Conservation (phyloP, 805 yeast species). For the Sugiyamaella chiloensis region DNA sequence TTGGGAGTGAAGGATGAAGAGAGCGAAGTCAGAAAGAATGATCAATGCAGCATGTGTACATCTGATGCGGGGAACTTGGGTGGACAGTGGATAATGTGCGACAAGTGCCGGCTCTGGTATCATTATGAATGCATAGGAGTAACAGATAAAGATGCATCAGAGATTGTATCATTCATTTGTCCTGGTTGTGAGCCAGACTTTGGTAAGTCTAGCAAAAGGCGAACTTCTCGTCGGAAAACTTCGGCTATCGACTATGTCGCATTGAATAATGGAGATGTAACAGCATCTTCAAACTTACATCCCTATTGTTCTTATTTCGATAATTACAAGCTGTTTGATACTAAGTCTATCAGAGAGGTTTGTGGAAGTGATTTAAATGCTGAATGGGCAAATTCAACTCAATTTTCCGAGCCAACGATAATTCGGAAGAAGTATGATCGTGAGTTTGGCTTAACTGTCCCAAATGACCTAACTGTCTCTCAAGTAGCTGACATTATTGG, state of each 20-base stretch:
- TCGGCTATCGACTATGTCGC: conserved; percentile 74
- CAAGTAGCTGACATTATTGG: conserved; percentile 61
- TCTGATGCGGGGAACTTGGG: no score
- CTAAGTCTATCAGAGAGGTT: conserved; percentile 33
- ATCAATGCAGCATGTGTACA: no score
- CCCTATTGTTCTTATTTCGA: conserved; percentile 39
- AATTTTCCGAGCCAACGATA: conserved; percentile 45
- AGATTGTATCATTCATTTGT: conserved; percentile 55
- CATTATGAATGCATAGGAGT: conserved; percentile 50
- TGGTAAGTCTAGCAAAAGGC: conserved; percentile 50
- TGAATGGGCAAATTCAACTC: conserved; percentile 36
- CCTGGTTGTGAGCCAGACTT: conserved; percentile 40
- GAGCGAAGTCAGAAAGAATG: no score
- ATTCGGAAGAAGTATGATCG: conserved; percentile 36
- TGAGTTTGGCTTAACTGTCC: conserved; percentile 51
- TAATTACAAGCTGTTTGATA: conserved; percentile 23
- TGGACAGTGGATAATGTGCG: conserved; percentile 55
- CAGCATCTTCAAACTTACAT: conserved; percentile 54
- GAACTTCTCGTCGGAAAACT: conserved; percentile 54
- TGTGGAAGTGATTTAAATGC: conserved; percentile 37
- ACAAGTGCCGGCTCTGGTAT: conserved; percentile 50
- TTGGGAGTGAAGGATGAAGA: no score
- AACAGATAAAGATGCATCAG: conserved; percentile 36
- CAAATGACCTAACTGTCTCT: conserved; percentile 52
- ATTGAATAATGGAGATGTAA: conserved; percentile 63